Evolutionary conservation across 768 basidiomycete genomes (phyloP).

Genomic region (Russula lepida): DNA sequence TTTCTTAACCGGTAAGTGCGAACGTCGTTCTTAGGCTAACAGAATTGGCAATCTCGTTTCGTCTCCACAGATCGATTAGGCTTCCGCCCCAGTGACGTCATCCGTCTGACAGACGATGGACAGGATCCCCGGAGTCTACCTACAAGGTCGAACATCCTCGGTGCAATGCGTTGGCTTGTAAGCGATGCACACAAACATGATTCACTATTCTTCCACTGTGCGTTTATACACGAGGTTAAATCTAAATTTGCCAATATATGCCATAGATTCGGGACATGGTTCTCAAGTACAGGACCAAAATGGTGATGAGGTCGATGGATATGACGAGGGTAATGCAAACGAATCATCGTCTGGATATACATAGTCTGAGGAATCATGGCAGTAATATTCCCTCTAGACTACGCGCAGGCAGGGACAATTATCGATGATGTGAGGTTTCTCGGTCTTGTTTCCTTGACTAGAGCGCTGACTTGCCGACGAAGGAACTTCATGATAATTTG

Average conservation of each 20-base stretch:
- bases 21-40: too few species aligned
- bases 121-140: conserved; percentile 32
- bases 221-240: not conserved
- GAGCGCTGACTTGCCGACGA: not conserved
- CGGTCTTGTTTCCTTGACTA: not conserved
- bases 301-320: conserved; percentile 36
- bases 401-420: conserved; percentile 36
- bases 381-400: conserved; percentile 43
- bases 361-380: not conserved
- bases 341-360: not conserved
- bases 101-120: conserved; percentile 41
- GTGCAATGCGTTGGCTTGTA: conserved; percentile 45
- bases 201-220: conserved; percentile 36
- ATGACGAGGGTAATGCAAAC: conserved; percentile 26
- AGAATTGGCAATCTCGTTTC: not conserved
- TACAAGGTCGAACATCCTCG: conserved; percentile 40
- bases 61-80: conserved; percentile 29
- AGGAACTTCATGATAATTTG: conserved; percentile 18
- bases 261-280: conserved; percentile 39
- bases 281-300: conserved; percentile 37
- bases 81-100: conserved; percentile 39
- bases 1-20: conserved; percentile 30
- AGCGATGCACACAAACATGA: conserved; percentile 38
- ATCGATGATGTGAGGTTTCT: conserved; percentile 38
- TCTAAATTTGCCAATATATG: not conserved